phyloP scores from a whole-genome alignment of 192 early-diverging fungal genomes.

The Lunasporangiospora selenospora region DNA sequence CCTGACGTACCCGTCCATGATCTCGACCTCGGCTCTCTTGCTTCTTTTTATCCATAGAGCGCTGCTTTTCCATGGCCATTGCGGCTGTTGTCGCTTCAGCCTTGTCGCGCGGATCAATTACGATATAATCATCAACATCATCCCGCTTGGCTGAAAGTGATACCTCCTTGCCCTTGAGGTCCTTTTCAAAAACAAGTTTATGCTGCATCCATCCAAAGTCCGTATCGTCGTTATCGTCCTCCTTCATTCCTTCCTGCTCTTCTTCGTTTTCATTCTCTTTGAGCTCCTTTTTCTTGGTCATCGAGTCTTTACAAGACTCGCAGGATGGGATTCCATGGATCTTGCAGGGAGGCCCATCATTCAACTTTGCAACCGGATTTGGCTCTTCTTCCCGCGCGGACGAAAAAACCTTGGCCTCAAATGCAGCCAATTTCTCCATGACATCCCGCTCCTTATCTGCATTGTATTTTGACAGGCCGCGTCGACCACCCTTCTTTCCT shows the following conservation, averaged over 20 bases:
- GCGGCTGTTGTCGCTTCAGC: constrained; percentile 22
- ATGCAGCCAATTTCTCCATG: constrained; percentile 62
- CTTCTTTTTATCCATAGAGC: constrained; percentile 23
- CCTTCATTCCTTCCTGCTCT: background rate
- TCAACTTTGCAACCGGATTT: constrained; percentile 20
- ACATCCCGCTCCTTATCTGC: constrained; percentile 29
- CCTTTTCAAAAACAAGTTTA: constrained; percentile 77
- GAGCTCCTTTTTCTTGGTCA: constrained; percentile 34
- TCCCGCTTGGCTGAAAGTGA: constrained; percentile 55
- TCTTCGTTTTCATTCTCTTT: constrained; percentile 50
- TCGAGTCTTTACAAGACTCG: constrained; percentile 69
- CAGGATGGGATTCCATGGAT: constrained; percentile 77
- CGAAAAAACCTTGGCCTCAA: constrained; percentile 58
- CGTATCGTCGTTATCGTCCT: constrained; percentile 42
- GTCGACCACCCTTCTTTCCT: constrained; percentile 23
- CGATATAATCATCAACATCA: constrained; percentile 69
- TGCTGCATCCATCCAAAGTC: constrained; percentile 81
- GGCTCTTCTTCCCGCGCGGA: constrained; percentile 14
- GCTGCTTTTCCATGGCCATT: constrained; percentile 41
- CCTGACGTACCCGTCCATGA: constrained; percentile 3
- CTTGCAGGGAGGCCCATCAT: constrained; percentile 59
- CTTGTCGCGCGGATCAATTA: constrained; percentile 68
- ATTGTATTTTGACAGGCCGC: background rate
- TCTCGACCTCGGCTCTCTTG: constrained; percentile 8
- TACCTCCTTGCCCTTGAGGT: constrained; percentile 64